Evolutionary conservation across 176 grass and related monocot species (phyloP), one percentile per base, ranked within the genome.

Genomic region (Canna indica): DNA sequence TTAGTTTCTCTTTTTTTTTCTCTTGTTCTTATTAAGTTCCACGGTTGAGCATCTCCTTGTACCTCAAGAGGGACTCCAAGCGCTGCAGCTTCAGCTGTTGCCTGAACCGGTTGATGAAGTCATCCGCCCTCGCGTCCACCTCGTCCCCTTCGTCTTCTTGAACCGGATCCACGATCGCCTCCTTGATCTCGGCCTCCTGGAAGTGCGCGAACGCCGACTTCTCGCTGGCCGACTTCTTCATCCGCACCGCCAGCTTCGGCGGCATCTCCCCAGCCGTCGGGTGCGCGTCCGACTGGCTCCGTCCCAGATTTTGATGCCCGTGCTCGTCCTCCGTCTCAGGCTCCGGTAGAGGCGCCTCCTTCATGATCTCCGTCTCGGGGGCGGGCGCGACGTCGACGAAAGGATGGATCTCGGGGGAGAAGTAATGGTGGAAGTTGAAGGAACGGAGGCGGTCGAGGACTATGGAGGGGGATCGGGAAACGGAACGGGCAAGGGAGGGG

Each of bases 11-110:
- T n/a, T n/a, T n/a, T n/a, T n/a, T n/a, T n/a, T n/a, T n/a, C n/a
- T n/a, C n/a, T n/a, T n/a, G n/a, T n/a, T n/a, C n/a, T n/a, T n/a
- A n/a, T n/a, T 69, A 81, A 45, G 69, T 76, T 57, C 86, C 73
- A 13, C 82, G 88, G 70, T 60, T 81, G 77, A 92, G 38, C 52
- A 67, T 85, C 66, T 97, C 88, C 75, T 81, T 71, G 81, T 97
- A 83, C 82, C 84, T 76, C 18, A 87, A 59, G 72, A 90, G 79
- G 72, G 94, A 97, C 62, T 87, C 64, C 18, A 97, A 76, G 58
- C 94, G 88, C 81, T 97, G 94, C 41, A 97, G 80, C 84, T 83
- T 87, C 39, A 97, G 80, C 80, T 97, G 77, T 34, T 90, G 80
- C 32, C 22, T 84, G 80, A 97, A 97, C 15, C 62, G 83, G 77